phyloP scores from a whole-genome alignment of 495 filamentous ascomycete genomes.

The Venustampulla echinocandica region DNA sequence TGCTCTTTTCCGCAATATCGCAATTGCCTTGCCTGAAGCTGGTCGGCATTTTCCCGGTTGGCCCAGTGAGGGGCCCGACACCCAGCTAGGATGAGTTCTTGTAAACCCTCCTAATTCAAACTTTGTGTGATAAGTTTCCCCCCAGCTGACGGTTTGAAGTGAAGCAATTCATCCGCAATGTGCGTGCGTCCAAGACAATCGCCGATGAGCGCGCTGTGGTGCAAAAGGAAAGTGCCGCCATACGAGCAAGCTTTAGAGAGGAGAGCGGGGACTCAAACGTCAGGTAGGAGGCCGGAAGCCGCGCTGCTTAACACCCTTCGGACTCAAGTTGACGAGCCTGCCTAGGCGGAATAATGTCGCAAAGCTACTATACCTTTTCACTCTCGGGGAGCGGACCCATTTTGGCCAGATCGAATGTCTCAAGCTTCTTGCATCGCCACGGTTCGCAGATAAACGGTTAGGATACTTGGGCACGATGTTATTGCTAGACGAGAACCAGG shows the following conservation, averaged over 20 bases:
- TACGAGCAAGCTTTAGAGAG: slow-evolving; percentile 92
- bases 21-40: no score
- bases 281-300: slow-evolving; percentile 47
- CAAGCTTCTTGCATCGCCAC: slow-evolving; percentile 90
- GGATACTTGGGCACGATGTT: slow-evolving; percentile 96
- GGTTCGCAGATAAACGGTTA: slow-evolving; percentile 94
- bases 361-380: slow-evolving; percentile 96
- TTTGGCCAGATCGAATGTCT: slow-evolving; percentile 99
- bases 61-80: slow-evolving; percentile 21
- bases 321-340: slow-evolving; percentile 2
- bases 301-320: neutral
- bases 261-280: slow-evolving; percentile 87
- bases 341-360: slow-evolving; percentile 95
- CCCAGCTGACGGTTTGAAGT: slow-evolving; percentile 48
- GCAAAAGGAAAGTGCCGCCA: slow-evolving; percentile 96
- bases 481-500: slow-evolving; percentile 94
- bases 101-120: slow-evolving; percentile 38
- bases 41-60: slow-evolving; percentile 8
- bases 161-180: slow-evolving; percentile 99
- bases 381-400: slow-evolving; percentile 94
- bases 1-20: no score
- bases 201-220: slow-evolving; percentile 97
- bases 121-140: neutral
- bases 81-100: slow-evolving; percentile 52
- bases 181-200: slow-evolving; percentile 95